Evolutionary conservation across 495 filamentous ascomycete genomes (phyloP), one percentile per base, ranked within the genome.

Genomic region (Alectoria sarmentosa): DNA sequence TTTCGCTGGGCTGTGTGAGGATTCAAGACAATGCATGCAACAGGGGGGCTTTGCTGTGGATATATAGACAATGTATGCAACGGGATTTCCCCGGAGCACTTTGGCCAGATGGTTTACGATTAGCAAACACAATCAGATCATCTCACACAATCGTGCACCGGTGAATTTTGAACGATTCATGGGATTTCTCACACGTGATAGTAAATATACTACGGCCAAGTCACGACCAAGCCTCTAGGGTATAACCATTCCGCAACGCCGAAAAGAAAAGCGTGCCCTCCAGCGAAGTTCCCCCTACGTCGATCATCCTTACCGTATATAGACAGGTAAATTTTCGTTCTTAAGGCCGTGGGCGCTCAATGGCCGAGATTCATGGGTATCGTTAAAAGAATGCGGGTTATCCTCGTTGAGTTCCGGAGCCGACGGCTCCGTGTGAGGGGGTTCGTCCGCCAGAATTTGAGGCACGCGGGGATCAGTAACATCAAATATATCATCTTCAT

Each of bases 401-500:
- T 17, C 6, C 5, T 17, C 23, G 15, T n/a, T 1, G 1, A 14
- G 19, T 30, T 21, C 26, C 17, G 26, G 56, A 34, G 28, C 61
- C 37, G 54, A 42, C 15, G 39, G 28, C 19, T 32, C 38, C 17
- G 54, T 1, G 37, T 1, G 11, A 9, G 34, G 37, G 7, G n/a
- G 4, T 32, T 15, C 41, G 23, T 49, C 32, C 15, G 32, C 28
- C 5, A 36, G 23, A 15, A 21, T 4, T 32, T 26, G 32, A 30
- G 63, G 63, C 15, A 65, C 21, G 30, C 63, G 63, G 15, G 63
- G 63, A 28, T 65, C 63, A 28, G 60, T 60, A 48, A 65, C 8
- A 11, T 60, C 44, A 17, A 65, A 65, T 1, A 86, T 82, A 26
- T 86, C 85, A 14, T 86, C 85, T 38, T 90, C 86, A 65, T 79